Conservation (phyloP, 2,329 filamentous ascomycete genomes). For the Pseudophaeomoniella oleicola region DNA sequence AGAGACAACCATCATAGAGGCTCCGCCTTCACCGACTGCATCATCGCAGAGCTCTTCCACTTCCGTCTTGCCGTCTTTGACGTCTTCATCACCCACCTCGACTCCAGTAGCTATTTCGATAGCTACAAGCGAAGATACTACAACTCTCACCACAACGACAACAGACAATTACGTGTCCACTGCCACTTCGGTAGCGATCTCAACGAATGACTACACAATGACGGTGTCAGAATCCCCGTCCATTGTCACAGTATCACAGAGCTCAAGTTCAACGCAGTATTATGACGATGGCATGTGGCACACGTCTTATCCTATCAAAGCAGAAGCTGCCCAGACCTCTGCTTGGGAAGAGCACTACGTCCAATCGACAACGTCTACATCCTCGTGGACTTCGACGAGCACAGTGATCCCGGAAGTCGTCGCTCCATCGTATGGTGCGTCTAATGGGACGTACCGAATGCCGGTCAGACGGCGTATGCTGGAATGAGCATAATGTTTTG, state of each 20-base stretch:
- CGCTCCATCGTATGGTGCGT: background rate
- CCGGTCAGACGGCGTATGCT: no score
- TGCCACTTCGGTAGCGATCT: conserved; percentile 3
- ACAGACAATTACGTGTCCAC: conserved; percentile 1
- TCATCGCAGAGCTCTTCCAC: conserved; percentile 1
- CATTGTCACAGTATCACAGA: conserved; percentile 9
- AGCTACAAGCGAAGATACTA: conserved; percentile 3
- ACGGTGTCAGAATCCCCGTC: conserved; percentile 4
- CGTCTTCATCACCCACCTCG: conserved; percentile 6
- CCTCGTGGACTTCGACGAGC: background rate
- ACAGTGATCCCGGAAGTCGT: background rate
- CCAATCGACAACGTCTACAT: background rate
- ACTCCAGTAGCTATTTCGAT: conserved; percentile 4
- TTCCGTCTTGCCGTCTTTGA: conserved; percentile 3
- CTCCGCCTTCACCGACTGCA: background rate
- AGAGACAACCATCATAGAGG: background rate
- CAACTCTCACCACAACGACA: conserved; percentile 1
- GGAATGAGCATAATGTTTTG: no score
- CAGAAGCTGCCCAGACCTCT: background rate
- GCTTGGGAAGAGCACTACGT: background rate
- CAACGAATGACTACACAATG: conserved; percentile 3
- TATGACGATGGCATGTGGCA: conserved; percentile 18
- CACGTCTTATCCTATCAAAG: conserved; percentile 11
- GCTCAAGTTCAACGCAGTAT: conserved; percentile 7
- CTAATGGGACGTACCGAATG: background rate